Base-by-base conservation (phyloP, 768 basidiomycete genomes). In the Lepiota subincarnata region DNA sequence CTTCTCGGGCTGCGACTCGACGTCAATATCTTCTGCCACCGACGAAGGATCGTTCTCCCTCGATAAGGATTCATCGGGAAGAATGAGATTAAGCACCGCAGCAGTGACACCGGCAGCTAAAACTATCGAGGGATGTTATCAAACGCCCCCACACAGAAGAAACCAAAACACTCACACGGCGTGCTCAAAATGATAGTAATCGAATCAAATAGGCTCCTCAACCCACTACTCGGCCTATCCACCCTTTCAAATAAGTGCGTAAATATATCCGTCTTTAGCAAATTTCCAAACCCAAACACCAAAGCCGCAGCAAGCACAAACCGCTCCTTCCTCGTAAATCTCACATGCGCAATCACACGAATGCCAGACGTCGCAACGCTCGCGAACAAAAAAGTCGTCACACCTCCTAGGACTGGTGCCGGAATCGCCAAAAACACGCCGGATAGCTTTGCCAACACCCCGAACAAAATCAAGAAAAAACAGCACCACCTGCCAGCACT, bases 341-440 rank as follows among this genome's bases (percentile, higher is more conserved):
- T 60, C 28, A 78, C 69, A 58, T 79, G 79, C 2, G 81, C 74
- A 24, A 94, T 73, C 2, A 92, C 87, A 19, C 86, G 80, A 24
- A 87, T 48, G 28, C 91, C 89, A 0, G 86, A 87, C 6, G 80
- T 78, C 13, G 79, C 76, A 24, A 92, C 89, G 37, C 76, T 83
- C 0, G 87, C 85, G 62, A 93, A 92, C 8, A 92, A 75, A 76
- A 92, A 92, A 2, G 90, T 92, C 10, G 89, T 94, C 2, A 92
- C 89, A 2, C 90, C 89, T 1, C 90, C 91, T 0, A 91, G 77
- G 6, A 91, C 89, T 0, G 90, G 74, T 61, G 87, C 84, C 1
- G 91, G 92, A 55, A 94, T 92, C 1, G 89, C 82, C 14, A 94
- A 79, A 70, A 94, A 89, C 39, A 92, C 81, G 0, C 90, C 90